Evolutionary conservation across 23 red algal genomes (phyloP), one percentile per base, ranked within the genome.

Genomic region (Gracilaria caudata): DNA sequence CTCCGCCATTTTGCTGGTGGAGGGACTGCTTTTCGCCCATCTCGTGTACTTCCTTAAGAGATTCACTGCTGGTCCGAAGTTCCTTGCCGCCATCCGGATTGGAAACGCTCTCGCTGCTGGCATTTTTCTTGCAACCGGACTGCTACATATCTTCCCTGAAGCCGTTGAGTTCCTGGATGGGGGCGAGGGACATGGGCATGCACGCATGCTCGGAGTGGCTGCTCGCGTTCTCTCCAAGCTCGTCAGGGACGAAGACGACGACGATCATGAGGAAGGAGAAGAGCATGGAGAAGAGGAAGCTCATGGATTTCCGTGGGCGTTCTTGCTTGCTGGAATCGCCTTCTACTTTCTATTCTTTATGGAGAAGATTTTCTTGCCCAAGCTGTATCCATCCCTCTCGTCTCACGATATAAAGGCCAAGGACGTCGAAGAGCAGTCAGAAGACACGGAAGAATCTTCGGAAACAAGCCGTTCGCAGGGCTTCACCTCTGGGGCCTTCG

Each of bases 141-240:
- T 92, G 56, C 36, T 82, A 37, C 88, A 92, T 59, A 41, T 83
- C 30, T 76, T 92, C 20, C 88, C 88, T 13, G 88, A 92, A 40
- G 88, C 88, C 23, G 34, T 65, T 53, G 73, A 33, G 32, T 21
- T 64, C 19, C 29, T 36, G 7, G 53, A 43, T 28, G 64, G 63
- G 6, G 63, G 55, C 7, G 38, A 74, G 1, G 14, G 38, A 17
- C 68, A 87, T 57, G 82, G 49, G n/a, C 64, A 72, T 29, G 3
- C 19, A 7, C 74, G 41, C 45, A 21, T 35, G 28, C 47, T 56
- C 25, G 3, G 45, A 10, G 13, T 21, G 6, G 29, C 54, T 64
- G 8, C 24, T 61, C 55, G 53, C 8, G 13, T 34, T n/a, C 74
- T 56, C 19, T 58, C 45, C 32, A 23, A 46, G 19, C 8, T 71